phyloP scores from a whole-genome alignment of 495 filamentous ascomycete species.

The Xanthoparmelia taractica region DNA sequence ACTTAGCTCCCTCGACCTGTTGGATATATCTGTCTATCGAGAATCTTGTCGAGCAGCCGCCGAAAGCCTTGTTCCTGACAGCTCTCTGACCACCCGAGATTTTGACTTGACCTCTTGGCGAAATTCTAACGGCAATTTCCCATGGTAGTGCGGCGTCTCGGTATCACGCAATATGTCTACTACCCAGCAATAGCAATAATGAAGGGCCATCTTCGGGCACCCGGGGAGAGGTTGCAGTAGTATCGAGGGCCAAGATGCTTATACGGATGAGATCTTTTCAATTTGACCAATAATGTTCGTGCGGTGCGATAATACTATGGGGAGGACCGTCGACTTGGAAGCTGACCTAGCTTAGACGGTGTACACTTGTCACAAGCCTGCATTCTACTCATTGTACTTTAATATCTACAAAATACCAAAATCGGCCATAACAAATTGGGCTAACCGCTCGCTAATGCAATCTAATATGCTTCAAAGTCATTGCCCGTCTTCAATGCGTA shows the following conservation, averaged over 20 bases:
- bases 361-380: no score
- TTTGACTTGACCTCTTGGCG: not conserved
- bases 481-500: slow-evolving; percentile 14
- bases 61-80: not conserved
- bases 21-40: not conserved
- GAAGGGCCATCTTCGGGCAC: not conserved
- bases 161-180: not conserved
- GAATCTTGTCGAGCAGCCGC: not conserved
- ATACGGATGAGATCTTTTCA: not conserved
- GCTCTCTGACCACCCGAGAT: no score
- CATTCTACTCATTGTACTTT: no score
- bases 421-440: not conserved
- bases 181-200: not conserved
- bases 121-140: not conserved
- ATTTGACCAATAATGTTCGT: not conserved
- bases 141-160: not conserved
- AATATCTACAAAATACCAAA: not conserved
- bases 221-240: not conserved
- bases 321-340: not conserved
- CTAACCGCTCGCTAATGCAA: slow-evolving; percentile 1
- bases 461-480: slow-evolving; percentile 5
- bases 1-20: not conserved
- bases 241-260: not conserved
- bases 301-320: not conserved
- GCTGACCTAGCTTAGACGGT: no score